Percentiles rank a stretch among this genome's conserved stretches.
Conservation (phyloP, 2,329 filamentous ascomycete species). For the Cordyceps militaris region DNA sequence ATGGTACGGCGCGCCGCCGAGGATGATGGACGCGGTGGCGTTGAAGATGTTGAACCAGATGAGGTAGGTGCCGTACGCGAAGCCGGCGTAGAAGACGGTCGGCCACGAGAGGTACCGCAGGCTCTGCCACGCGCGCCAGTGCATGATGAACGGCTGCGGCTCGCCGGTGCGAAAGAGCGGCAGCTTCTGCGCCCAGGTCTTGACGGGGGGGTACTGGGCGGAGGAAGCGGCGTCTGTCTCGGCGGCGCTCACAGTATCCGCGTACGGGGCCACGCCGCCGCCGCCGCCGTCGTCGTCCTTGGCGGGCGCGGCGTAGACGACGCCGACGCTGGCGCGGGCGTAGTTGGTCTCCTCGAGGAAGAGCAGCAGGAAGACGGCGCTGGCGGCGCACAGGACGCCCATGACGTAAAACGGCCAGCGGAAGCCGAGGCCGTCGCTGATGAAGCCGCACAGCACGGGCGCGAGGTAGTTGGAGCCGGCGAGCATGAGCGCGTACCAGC, state of each 20-base stretch:
- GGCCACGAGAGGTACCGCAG: slow-evolving; percentile 34
- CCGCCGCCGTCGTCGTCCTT: neutral
- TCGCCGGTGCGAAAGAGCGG: slow-evolving; percentile 20
- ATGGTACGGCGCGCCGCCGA: slow-evolving; percentile 31
- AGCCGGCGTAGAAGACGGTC: slow-evolving; percentile 35
- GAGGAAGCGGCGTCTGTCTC: too few species aligned
- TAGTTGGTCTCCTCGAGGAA: slow-evolving; percentile 57
- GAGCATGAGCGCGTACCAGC: slow-evolving; percentile 34
- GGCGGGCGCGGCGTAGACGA: neutral
- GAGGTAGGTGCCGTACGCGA: slow-evolving; percentile 35
- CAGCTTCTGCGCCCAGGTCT: slow-evolving; percentile 37
- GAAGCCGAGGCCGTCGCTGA: slow-evolving; percentile 34
- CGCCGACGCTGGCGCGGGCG: neutral
- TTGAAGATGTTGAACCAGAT: slow-evolving; percentile 39
- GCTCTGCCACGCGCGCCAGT: slow-evolving; percentile 29
- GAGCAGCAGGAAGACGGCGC: slow-evolving; percentile 39
- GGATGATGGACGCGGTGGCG: slow-evolving; percentile 34
- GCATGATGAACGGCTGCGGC: slow-evolving; percentile 33
- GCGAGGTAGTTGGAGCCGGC: slow-evolving; percentile 36
- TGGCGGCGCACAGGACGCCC: slow-evolving; percentile 30
- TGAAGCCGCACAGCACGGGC: slow-evolving; percentile 38
- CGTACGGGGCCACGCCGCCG: slow-evolving; percentile 2
- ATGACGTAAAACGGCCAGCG: slow-evolving; percentile 38
- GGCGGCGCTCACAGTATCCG: neutral
- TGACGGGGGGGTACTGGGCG: slow-evolving; percentile 20